Evolutionary conservation across 257 asterid genomes (phyloP), one percentile per base, ranked within the genome.

Genomic region (Penstemon newberryi): DNA sequence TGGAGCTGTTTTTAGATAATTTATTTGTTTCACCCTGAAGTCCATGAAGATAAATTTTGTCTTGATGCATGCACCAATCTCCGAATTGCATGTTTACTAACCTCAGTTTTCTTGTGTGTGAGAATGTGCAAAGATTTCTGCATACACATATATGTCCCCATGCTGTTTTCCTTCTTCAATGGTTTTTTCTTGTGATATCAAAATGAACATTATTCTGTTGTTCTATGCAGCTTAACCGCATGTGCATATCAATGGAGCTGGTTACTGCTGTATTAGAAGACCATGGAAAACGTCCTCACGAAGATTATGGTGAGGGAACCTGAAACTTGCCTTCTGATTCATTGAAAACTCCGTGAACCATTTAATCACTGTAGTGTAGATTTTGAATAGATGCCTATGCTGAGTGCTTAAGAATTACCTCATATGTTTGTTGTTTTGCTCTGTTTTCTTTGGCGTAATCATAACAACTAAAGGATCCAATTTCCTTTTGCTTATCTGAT

Each of bases 241-340:
- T 90, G 87, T 90, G 97, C 80, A 76, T 90, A 81, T 90, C 99
- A 73, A 93, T 88, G 99, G 99, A 93, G 82, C 84, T 93, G 77
- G 99, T 93, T 52, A 93, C 99, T 68, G 99, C 99, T 71, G 99
- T 93, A 59, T 72, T 93, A 61, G 99, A 97, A 75, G 99, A 93
- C 73, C 99, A 93, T 66, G 97, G 97, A 66, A 97, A 93, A 71
- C 96, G 99, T 33, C 99, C 97, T 65, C 87, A 46, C 46, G 95
- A 88, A 45, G 99, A 93, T 82, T 93, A 93, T 85, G 99, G 99
- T 93, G 76, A 83, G 93, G 65, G 75, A 25, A 40, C 53, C 15
- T 51, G 70, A 51, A 64, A 37, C 46, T 12, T 36, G 52, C 33
- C 39, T 41, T 10, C 56, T 37, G 51, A 15, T 54, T 25, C 33